phyloP scores from a whole-genome alignment of 805 yeast genomes.

The Lachancea quebecensis region DNA sequence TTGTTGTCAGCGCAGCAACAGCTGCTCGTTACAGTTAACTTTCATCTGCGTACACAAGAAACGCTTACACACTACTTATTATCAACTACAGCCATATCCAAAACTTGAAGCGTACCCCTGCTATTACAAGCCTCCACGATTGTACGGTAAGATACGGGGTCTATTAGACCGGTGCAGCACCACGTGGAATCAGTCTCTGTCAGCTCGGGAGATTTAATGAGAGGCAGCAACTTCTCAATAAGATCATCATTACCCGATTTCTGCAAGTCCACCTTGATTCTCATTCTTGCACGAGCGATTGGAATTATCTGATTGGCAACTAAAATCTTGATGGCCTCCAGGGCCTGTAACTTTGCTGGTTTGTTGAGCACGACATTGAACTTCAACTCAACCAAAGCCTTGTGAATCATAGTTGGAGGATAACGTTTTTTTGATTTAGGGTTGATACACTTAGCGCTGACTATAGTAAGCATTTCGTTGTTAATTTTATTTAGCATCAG shows the following conservation, averaged over 20 bases:
- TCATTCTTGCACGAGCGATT: slow-evolving; percentile 91
- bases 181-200: slow-evolving; percentile 41
- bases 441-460: slow-evolving; percentile 86
- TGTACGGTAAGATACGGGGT: slow-evolving; percentile 75
- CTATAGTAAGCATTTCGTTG: slow-evolving; percentile 74
- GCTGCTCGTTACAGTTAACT: background rate
- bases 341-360: slow-evolving; percentile 79
- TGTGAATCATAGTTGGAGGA: slow-evolving; percentile 90
- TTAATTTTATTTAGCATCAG: slow-evolving; percentile 65
- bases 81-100: slow-evolving; percentile 83
- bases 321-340: slow-evolving; percentile 79
- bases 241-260: slow-evolving; percentile 40
- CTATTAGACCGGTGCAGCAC: slow-evolving; percentile 64
- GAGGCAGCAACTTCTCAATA: slow-evolving; percentile 36
- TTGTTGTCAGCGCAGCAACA: too few relatives aligned
- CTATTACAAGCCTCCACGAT: slow-evolving; percentile 55
- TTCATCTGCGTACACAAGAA: background rate
- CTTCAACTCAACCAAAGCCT: slow-evolving; percentile 69
- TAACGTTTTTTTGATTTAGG: slow-evolving; percentile 86
- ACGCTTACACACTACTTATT: slow-evolving; percentile 26
- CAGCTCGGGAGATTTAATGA: slow-evolving; percentile 38
- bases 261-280: slow-evolving; percentile 55
- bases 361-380: slow-evolving; percentile 69
- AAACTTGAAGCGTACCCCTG: slow-evolving; percentile 66
- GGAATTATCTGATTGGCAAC: slow-evolving; percentile 80